These are phyloP conservation scores for Mycena vulgaris DNA, from an alignment of 768 basidiomycete species.

Conservation along the genomic window DNA sequence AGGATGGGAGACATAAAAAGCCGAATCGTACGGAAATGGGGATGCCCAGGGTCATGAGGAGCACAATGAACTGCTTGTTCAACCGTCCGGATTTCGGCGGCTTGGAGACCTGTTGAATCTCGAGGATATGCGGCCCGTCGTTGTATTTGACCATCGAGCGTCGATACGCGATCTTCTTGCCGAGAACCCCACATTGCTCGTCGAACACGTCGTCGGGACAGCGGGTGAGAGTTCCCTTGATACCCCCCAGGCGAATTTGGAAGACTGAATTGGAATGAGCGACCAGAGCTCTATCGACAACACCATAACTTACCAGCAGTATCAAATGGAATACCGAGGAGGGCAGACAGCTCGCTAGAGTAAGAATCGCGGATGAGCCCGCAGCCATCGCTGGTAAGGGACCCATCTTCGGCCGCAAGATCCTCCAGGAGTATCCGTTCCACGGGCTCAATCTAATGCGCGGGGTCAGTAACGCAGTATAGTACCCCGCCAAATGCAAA, in stretches of 20 bases:
- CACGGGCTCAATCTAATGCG: constrained; percentile 29
- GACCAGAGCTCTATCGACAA: neutral
- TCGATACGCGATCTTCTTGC: constrained; percentile 40
- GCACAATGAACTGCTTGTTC: constrained; percentile 40
- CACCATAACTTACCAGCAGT: constrained; percentile 29
- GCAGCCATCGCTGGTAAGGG: constrained; percentile 43
- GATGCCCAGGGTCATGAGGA: constrained; percentile 38
- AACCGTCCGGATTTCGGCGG: constrained; percentile 35
- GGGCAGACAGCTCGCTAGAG: constrained; percentile 27
- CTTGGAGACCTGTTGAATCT: constrained; percentile 35
- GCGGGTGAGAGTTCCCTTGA: constrained; percentile 40
- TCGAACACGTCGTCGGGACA: constrained; percentile 38
- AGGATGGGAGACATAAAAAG: neutral
- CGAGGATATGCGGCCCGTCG: constrained; percentile 31
- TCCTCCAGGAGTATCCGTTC: constrained; percentile 32
- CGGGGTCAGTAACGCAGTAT: neutral
- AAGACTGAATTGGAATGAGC: constrained; percentile 25
- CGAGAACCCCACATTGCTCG: constrained; percentile 7
- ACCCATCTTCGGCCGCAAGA: constrained; percentile 36
- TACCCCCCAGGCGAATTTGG: constrained; percentile 39
- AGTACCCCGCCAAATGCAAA: too few species aligned
- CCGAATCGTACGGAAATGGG: constrained; percentile 10
- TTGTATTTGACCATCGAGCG: constrained; percentile 41
- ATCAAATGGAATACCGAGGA: constrained; percentile 22
- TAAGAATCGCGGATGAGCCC: constrained; percentile 42